Evolutionary conservation across 495 filamentous ascomycete species (phyloP), one percentile per base, ranked within the genome.

Genomic region (Penicillium subrubescens): DNA sequence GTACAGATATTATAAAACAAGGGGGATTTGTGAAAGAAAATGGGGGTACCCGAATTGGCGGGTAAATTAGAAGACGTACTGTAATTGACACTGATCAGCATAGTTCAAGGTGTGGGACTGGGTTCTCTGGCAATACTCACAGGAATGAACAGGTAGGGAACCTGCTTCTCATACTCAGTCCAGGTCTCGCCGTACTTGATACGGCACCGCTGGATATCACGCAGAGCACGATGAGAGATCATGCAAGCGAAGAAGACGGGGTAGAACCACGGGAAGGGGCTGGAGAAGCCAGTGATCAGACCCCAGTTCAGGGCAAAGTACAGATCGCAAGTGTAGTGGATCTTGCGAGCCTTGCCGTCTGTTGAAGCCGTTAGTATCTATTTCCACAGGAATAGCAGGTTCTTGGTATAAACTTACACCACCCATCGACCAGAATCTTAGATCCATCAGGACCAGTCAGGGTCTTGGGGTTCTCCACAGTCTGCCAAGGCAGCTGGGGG

Each of bases 241-340:
- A 99, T 98, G 70, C 77, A 81, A 27, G 83, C 79, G 75, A 99
- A 99, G 82, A 99, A 99, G 46, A 91, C 75, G 14, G 93, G 92
- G 71, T 98, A 96, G 77, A 99, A 99, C 94, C 94, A 99, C 2
- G 95, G 95, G 80, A 98, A 93, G 3, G 95, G 94, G 75, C 87
- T 91, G 23, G 80, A 82, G 77, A 89, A 89, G 14, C 88, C 88
- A 27, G 86, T 88, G 69, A 90, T 83, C 48, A 88, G 66, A 34
- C 84, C 88, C 88, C 88, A 90, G 64, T 81, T 83, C 52, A 88
- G 62, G 8, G 82, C 82, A 68, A 97, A 97, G 75, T 84, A 93
- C 12, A 90, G 81, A 75, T 99, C 95, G 77, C 92, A 96, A 6
- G 92, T 89, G 73, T 98, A 98, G 77, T 99, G 94, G 58, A 97